Conservation (phyloP, 345 rosid genomes). For the Eucalyptus marginata region DNA sequence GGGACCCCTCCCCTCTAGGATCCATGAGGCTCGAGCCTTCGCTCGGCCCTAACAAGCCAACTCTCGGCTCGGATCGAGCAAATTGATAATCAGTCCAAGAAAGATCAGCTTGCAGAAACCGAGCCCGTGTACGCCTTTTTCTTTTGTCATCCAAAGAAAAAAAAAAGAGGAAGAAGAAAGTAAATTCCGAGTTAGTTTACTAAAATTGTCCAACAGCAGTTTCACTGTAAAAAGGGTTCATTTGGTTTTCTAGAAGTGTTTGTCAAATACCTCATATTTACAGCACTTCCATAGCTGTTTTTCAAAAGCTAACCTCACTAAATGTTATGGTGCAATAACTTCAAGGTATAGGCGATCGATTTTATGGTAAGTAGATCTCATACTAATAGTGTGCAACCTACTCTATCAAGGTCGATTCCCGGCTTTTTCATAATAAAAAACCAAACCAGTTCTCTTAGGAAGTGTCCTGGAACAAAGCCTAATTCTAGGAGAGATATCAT, state of each 20-base stretch:
- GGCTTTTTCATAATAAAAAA: background rate
- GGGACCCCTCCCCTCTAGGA: background rate
- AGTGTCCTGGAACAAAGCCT: background rate
- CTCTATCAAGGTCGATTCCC: background rate
- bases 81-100: background rate
- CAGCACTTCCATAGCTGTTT: background rate
- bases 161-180: background rate
- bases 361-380: background rate
- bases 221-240: background rate
- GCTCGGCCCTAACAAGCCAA: background rate
- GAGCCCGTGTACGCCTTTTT: background rate
- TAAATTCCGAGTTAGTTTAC: background rate
- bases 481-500: background rate
- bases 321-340: background rate
- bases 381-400: background rate
- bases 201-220: background rate
- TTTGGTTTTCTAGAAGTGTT: background rate
- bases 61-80: background rate
- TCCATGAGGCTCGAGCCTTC: background rate
- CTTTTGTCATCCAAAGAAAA: background rate
- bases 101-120: background rate
- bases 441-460: background rate
- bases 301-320: background rate
- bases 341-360: background rate
- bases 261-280: background rate